These are phyloP conservation scores for Gonapodya sp. DNA, from an alignment of 192 early-diverging fungal genomes.

Conservation along the genomic window DNA sequence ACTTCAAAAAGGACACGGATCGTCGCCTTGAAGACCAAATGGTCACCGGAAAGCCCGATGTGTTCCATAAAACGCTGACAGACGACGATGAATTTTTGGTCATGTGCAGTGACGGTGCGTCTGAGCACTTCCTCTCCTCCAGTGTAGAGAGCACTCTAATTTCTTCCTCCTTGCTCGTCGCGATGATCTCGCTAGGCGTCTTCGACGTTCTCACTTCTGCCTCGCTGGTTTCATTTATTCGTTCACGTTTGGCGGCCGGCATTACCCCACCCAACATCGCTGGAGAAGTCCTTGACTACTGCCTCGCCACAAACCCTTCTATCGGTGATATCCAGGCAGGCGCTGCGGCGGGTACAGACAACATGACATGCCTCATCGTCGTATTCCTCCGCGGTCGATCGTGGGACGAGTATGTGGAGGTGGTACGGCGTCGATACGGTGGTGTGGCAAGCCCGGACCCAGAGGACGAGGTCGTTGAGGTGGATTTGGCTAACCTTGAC, in stretches of 20 bases:
- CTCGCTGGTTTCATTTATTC: constrained; percentile 44
- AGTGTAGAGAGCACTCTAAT: neutral
- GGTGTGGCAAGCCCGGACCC: neutral
- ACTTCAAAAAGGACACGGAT: constrained; percentile 83
- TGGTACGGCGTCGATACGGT: neutral
- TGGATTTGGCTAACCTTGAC: neutral
- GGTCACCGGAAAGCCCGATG: constrained; percentile 86
- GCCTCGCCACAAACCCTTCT: constrained; percentile 79
- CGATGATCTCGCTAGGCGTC: neutral
- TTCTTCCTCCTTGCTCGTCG: neutral
- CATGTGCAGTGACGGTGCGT: constrained; percentile 85
- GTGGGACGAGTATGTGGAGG: constrained; percentile 47
- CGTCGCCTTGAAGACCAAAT: constrained; percentile 78
- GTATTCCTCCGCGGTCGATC: constrained; percentile 71
- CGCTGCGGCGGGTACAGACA: constrained; percentile 87
- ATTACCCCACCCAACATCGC: constrained; percentile 54
- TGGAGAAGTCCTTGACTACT: constrained; percentile 84
- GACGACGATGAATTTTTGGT: constrained; percentile 88
- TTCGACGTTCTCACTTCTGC: neutral
- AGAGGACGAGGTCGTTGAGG: neutral
- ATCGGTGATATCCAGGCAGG: constrained; percentile 30
- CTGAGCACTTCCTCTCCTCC: too few relatives aligned
- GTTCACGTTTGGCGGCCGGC: constrained; percentile 52
- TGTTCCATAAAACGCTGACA: constrained; percentile 45
- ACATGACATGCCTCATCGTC: constrained; percentile 95